Base-by-base conservation (phyloP, 2,329 filamentous ascomycete genomes). In the Penicillium fuscoglaucum region DNA sequence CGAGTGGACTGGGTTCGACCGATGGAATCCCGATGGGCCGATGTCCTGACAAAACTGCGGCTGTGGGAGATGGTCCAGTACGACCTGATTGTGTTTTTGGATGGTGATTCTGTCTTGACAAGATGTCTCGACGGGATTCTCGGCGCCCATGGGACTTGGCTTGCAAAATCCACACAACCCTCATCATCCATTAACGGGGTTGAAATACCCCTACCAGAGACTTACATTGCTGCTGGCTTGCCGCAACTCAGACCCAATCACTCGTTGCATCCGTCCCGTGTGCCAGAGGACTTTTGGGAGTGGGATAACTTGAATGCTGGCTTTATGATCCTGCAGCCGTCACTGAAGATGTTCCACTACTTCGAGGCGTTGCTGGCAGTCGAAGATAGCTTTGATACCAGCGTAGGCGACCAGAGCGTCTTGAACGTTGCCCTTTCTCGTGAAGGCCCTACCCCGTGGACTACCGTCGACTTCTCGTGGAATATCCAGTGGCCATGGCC, bases 11-110 rank as follows among this genome's bases (percentile, higher is more conserved):
- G 52, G 57, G 44, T 55, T 35, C 52, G 45, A 7, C 43, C 52
- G 10, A 47, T 12, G 12, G 24, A 44, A 13, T n/a, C n/a, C 28
- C 35, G 45, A 19, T 57, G 54, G 53, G 35, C n/a, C 21, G 44
- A 49, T 43, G 49, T 48, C n/a, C 44, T 53, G 31, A 55, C 49
- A 1, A 57, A 57, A n/a, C n/a, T 57, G 17, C 45, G 53, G 21
- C 26, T 57, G 31, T 60, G 58, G 54, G 47, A 40, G 45, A 33
- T 57, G 15, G 44, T 44, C 17, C 44, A 53, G 10, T 60, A 57
- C 33, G 58, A 60, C 21, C 50, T 50, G 26, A 54, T 60, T 17
- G 17, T 35, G 7, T 57, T 53, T 28, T 46, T 57, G 17, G 54
- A 57, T 35, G 53, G 53, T 1, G 54, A 57, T 33, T 60, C 53